Evolutionary conservation across 768 basidiomycete genomes (phyloP).

Genomic region (Amanita exitialis): DNA sequence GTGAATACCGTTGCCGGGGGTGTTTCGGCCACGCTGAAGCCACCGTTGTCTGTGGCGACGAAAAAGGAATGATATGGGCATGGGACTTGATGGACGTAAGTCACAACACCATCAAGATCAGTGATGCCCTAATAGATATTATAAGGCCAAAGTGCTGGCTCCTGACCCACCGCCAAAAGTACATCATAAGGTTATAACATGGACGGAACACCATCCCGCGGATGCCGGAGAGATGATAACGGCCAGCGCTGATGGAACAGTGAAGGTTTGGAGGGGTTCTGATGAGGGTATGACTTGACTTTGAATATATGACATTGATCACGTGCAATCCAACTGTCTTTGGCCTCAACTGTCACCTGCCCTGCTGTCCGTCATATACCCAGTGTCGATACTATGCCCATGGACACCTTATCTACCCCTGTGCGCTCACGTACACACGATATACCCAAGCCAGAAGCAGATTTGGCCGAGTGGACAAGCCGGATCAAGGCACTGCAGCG

Average conservation of each 20-base stretch:
- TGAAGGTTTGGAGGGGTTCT: conserved; percentile 76
- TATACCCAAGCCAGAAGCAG: conserved; percentile 46
- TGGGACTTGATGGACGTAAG: conserved; percentile 89
- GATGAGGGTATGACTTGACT: conserved; percentile 5
- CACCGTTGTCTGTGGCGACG: conserved; percentile 79
- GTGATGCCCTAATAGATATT: conserved; percentile 6
- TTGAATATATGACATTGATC: background rate
- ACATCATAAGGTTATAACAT: conserved; percentile 81
- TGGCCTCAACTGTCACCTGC: background rate
- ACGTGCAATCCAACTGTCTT: background rate
- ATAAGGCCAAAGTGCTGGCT: conserved; percentile 58
- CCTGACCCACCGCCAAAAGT: conserved; percentile 69
- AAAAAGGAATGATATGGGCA: conserved; percentile 79
- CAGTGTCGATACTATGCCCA: background rate
- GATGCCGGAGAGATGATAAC: conserved; percentile 81
- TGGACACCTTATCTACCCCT: background rate
- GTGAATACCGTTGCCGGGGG: conserved; percentile 68
- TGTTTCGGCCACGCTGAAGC: conserved; percentile 82
- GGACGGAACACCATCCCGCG: conserved; percentile 84
- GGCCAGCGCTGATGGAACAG: conserved; percentile 83
- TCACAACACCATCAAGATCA: conserved; percentile 5
- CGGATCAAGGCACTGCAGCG: conserved; percentile 73
- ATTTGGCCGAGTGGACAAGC: conserved; percentile 74
- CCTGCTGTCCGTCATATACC: background rate
- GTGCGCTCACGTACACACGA: conserved; percentile 18